Base-by-base conservation (phyloP, 257 asterid genomes). In the Fraxinus cuspidata region DNA sequence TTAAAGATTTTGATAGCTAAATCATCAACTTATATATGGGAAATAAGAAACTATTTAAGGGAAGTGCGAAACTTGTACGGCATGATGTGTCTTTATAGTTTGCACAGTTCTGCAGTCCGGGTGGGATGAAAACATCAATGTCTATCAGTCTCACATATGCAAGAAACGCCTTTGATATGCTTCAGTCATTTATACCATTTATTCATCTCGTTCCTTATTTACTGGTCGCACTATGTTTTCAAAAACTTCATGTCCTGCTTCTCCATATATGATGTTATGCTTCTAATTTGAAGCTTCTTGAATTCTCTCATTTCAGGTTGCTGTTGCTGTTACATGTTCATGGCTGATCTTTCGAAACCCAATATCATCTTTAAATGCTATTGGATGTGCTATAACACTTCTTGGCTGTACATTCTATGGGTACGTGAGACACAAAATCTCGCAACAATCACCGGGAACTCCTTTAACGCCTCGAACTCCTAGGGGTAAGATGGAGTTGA, bases 331-430 rank as follows among this genome's bases (percentile, higher is more conserved):
- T 58, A 89, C 97, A 13, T 91, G 91, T 82, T 95, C 99, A 31
- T 95, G 99, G 99, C 86, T 95, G 70, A 91, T 95, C 31, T 95
- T 95, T 82, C 86, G 87, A 21, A 95, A 95, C 81, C 99, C 99
- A 9, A 93, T 95, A 73, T 90, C 99, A 15, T 42, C 79, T 77
- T 80, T 91, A 92, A 95, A 95, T 51, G 98, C 97, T 0, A 73
- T 95, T 12, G 98, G 99, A 60, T 95, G 99, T 75, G 83, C 84
- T 0, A 86, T 94, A 77, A 93, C 98, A 0, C 93, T 94, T 9
- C 10, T 94, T 0, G 99, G 98, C 4, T 93, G 99, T 76, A 91
- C 97, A 3, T 92, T 94, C 88, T 94, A 92, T 32, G 98, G 98
- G 37, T 94, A 87, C 69, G 96, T 93, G 65, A 88, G 99, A 49